Conservation (phyloP, 208 protist genomes). For the Trypanosoma theileri region DNA sequence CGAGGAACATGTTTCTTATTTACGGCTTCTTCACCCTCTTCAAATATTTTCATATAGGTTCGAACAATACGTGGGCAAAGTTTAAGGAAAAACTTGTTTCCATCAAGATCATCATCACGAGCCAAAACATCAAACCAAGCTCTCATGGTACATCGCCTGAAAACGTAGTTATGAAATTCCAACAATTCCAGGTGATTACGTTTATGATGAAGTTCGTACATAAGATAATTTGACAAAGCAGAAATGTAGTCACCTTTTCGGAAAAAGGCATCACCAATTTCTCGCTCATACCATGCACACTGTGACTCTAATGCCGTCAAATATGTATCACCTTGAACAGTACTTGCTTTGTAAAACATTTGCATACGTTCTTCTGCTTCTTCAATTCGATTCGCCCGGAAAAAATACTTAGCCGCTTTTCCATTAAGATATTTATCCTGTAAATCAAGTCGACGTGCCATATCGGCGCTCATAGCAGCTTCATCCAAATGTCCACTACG, state of each 20-base stretch:
- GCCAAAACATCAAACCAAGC: slow-evolving; percentile 93
- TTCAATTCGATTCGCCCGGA: slow-evolving; percentile 82
- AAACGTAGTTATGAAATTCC: slow-evolving; percentile 98
- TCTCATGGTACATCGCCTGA: slow-evolving; percentile 93
- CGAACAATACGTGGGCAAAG: slow-evolving; percentile 71
- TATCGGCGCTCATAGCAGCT: slow-evolving; percentile 82
- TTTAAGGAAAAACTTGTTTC: slow-evolving; percentile 79
- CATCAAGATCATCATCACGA: slow-evolving; percentile 65
- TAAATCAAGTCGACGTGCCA: slow-evolving; percentile 92
- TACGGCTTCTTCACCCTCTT: slow-evolving; percentile 68
- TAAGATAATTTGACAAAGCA: slow-evolving; percentile 90
- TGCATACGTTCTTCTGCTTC: slow-evolving; percentile 86
- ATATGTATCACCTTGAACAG: slow-evolving; percentile 61
- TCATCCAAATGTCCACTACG: slow-evolving; percentile 71
- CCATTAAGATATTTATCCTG: slow-evolving; percentile 96
- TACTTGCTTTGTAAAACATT: slow-evolving; percentile 84
- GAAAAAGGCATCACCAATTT: slow-evolving; percentile 87
- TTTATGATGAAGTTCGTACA: slow-evolving; percentile 92
- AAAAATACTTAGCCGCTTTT: slow-evolving; percentile 91
- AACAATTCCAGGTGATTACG: slow-evolving; percentile 94
- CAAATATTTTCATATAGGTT: slow-evolving; percentile 75
- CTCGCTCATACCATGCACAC: slow-evolving; percentile 96
- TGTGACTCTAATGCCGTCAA: slow-evolving; percentile 93
- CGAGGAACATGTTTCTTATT: slow-evolving; percentile 68
- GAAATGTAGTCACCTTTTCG: slow-evolving; percentile 80